Conservation (phyloP, 2,329 filamentous ascomycete species). For the Tricladium varicosporioides region DNA sequence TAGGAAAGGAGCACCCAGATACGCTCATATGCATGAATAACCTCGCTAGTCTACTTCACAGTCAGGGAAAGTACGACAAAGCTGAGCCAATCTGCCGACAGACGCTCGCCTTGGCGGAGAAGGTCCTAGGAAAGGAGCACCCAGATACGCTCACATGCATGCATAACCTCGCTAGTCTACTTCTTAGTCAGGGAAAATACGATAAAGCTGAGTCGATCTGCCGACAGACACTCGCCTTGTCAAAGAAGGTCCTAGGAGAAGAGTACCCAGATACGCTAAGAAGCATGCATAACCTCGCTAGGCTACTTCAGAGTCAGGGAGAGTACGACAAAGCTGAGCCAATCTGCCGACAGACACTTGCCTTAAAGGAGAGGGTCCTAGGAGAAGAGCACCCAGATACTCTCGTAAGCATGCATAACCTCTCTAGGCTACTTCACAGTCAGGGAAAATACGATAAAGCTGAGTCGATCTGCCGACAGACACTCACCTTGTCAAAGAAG, state of each 20-base stretch:
- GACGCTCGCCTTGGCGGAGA: too few relatives aligned
- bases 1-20: conserved; percentile 15
- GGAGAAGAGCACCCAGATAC: conserved; percentile 17
- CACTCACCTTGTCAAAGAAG: conserved; percentile 7
- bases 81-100: neutral
- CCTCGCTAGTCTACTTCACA: conserved; percentile 3
- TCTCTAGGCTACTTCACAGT: neutral
- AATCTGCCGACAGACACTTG: conserved; percentile 14
- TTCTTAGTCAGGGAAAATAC: too few relatives aligned
- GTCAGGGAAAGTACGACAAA: neutral
- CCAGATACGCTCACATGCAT: conserved; percentile 19
- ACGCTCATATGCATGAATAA: conserved; percentile 18
- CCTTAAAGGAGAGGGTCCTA: conserved; percentile 10
- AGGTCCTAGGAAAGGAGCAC: conserved; percentile 13
- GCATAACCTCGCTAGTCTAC: conserved; percentile 18
- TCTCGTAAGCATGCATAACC: conserved; percentile 16
- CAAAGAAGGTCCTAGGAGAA: too few relatives aligned
- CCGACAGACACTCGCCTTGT: too few relatives aligned
- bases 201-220: too few relatives aligned
- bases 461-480: neutral
- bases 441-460: conserved; percentile 2
- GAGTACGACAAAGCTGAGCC: conserved; percentile 15
- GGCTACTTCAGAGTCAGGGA: neutral
- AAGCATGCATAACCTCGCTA: conserved; percentile 16
- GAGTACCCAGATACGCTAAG: conserved; percentile 14